Evolutionary conservation across 2,329 filamentous ascomycete species (phyloP).

Genomic region (Fusarium multiceps): DNA sequence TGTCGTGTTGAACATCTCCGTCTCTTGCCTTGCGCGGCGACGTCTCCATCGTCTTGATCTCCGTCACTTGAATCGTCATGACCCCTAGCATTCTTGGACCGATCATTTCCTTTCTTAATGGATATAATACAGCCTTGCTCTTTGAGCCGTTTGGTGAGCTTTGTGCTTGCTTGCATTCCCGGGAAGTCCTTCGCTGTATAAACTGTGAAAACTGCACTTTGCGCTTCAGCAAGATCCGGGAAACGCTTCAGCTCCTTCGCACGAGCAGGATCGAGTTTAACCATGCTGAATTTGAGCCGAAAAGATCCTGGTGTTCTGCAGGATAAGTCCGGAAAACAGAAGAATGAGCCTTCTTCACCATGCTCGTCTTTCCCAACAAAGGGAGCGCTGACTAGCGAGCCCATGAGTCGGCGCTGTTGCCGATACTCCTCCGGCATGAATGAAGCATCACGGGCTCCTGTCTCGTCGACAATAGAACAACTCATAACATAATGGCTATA

Average conservation of each 20-base stretch:
- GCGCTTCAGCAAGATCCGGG: slow-evolving; percentile 62
- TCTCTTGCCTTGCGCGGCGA: slow-evolving; percentile 38
- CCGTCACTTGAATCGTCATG: slow-evolving; percentile 60
- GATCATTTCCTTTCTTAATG: slow-evolving; percentile 86
- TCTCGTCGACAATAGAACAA: slow-evolving; percentile 79
- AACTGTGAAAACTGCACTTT: slow-evolving; percentile 80
- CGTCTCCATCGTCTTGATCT: slow-evolving; percentile 51
- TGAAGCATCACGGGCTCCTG: slow-evolving; percentile 74
- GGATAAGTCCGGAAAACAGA: slow-evolving; percentile 85
- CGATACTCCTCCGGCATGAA: slow-evolving; percentile 77
- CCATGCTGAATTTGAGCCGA: slow-evolving; percentile 77
- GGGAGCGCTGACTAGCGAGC: slow-evolving; percentile 79
- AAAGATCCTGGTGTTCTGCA: slow-evolving; percentile 83
- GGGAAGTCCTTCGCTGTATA: slow-evolving; percentile 89
- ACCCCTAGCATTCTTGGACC: slow-evolving; percentile 54
- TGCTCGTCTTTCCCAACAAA: slow-evolving; percentile 82
- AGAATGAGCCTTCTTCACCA: slow-evolving; percentile 81
- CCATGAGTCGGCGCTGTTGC: slow-evolving; percentile 81
- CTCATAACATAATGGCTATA: slow-evolving; percentile 78
- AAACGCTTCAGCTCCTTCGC: slow-evolving; percentile 60
- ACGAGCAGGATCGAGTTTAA: slow-evolving; percentile 73
- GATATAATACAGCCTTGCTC: slow-evolving; percentile 85
- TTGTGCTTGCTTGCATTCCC: slow-evolving; percentile 82
- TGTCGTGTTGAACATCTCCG: slow-evolving; percentile 36
- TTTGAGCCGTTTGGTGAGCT: slow-evolving; percentile 78